phyloP scores from a whole-genome alignment of 305 asterid species.

The Fraxinus latifolia region DNA sequence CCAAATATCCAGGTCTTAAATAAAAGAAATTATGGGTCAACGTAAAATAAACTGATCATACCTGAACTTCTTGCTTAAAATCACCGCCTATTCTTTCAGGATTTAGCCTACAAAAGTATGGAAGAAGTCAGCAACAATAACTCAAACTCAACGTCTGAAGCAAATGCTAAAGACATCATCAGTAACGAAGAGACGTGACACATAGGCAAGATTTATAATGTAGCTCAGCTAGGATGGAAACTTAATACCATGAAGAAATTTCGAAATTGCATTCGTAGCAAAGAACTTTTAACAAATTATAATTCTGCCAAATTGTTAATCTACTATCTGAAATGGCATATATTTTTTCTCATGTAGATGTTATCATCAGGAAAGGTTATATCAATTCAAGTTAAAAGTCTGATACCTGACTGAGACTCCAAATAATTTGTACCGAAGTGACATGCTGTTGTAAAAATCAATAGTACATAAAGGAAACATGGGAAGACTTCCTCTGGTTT shows the following conservation, averaged over 20 bases:
- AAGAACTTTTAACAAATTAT: not conserved
- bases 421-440: not conserved
- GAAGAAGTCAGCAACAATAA: constrained; percentile 30
- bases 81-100: constrained; percentile 98
- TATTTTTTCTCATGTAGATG: not conserved
- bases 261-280: not conserved
- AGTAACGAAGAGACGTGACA: not conserved
- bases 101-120: constrained; percentile 61
- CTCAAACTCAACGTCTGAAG: not conserved
- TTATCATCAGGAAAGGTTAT: not conserved
- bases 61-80: constrained; percentile 89
- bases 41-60: constrained; percentile 20
- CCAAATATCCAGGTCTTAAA: constrained; percentile 12
- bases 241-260: not conserved
- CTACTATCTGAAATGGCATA: not conserved
- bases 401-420: not conserved
- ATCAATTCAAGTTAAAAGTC: not conserved
- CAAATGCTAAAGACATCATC: constrained; percentile 3
- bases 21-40: not conserved
- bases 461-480: constrained; percentile 2
- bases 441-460: not conserved
- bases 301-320: not conserved
- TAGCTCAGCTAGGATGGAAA: not conserved
- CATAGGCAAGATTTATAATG: not conserved
- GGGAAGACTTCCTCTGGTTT: not conserved